Base-by-base conservation (phyloP, 2,329 filamentous ascomycete species). In the Colletotrichum sp. region DNA sequence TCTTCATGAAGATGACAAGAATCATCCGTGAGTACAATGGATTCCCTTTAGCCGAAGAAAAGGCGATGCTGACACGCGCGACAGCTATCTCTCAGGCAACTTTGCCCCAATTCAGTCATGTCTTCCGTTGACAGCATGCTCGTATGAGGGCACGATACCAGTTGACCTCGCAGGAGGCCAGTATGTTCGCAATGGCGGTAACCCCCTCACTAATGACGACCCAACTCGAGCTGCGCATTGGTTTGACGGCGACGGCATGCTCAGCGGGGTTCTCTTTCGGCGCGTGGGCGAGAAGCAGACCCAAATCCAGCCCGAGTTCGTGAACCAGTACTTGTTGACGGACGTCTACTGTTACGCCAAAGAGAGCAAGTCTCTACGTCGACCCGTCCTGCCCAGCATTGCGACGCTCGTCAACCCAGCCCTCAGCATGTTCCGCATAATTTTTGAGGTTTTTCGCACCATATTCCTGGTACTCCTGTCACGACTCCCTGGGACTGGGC, bases 171-270 rank as follows among this genome's bases (percentile, higher is more conserved):
- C 88, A 10, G 93, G 92, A 2, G 93, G 93, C 15, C 90, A 95
- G 82, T 95, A 95, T 80, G 90, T 95, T 32, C 90, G 93, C 18
- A 95, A 95, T 81, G 93, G 93, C 55, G 92, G 91, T 32, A 95
- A 95, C 79, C 93, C 93, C 8, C 86, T 93, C 9, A 88, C 88
- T 32, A 92, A 94, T 74, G 86, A 90, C 26, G 90, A 93, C 70
- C 82, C 91, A 4, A 89, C 88, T 52, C 88, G 92, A 77, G 92
- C 93, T 80, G 89, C 91, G 10, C 93, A 95, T 81, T 95, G 93
- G 93, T 95, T 95, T 77, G 93, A 95, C 79, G 93, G 93, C 36
- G 93, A 95, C 81, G 93, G 93, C 6, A 95, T 95, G 93, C 89
- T 95, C 13, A 90, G 90, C 34, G 93, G 93, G 2, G 92, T 95